Conservation (phyloP, 2,329 filamentous ascomycete genomes). For the Colletotrichum orbiculare region DNA sequence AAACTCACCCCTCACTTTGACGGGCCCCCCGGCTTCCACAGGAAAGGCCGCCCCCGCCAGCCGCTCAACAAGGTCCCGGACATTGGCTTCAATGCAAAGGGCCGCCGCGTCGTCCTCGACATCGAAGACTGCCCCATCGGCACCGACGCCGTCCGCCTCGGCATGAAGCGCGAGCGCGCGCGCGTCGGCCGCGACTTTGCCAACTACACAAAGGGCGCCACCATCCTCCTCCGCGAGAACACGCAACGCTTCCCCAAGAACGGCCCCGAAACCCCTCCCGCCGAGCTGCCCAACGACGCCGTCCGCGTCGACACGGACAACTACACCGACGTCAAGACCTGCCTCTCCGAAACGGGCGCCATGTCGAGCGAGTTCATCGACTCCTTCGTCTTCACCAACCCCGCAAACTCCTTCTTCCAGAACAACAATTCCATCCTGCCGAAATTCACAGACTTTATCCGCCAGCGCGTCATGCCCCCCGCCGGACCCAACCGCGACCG, state of each 20-base stretch:
- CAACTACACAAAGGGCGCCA: conserved; percentile 84
- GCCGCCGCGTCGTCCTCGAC: conserved; percentile 82
- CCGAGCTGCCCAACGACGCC: conserved; percentile 50
- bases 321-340: conserved; percentile 84
- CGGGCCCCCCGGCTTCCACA: conserved; percentile 70
- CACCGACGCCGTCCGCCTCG: conserved; percentile 83
- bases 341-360: conserved; percentile 86
- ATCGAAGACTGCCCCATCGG: conserved; percentile 98
- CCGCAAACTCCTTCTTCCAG: conserved; percentile 96
- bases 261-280: conserved; percentile 40
- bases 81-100: conserved; percentile 92
- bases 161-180: conserved; percentile 82
- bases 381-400: conserved; percentile 87
- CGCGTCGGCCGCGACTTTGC: conserved; percentile 77
- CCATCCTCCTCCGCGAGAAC: conserved; percentile 87
- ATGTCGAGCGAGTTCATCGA: conserved; percentile 90
- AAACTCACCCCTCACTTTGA: conserved; percentile 98
- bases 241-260: conserved; percentile 74
- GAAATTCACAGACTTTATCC: conserved; percentile 87
- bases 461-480: conserved; percentile 77
- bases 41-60: conserved; percentile 57
- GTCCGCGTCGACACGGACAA: conserved; percentile 65
- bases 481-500: conserved; percentile 44
- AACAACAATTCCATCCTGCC: conserved; percentile 99
- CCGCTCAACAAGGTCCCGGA: conserved; percentile 74